Conservation (phyloP, 495 filamentous ascomycete species). For the Penicillium atrosanguineum region DNA sequence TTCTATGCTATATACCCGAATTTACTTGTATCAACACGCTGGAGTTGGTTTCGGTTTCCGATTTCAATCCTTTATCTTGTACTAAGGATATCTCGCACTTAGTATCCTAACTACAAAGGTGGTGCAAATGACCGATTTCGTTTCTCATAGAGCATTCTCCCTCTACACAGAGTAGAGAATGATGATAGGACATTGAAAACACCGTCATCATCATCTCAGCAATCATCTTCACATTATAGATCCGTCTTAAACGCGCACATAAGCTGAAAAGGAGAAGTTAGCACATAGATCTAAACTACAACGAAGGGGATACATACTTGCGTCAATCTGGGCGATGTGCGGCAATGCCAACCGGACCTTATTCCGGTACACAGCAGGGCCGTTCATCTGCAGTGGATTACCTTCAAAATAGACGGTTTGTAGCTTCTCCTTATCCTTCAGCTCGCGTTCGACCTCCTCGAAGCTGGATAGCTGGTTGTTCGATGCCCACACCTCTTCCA, state of each 20-base stretch:
- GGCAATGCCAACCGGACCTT: conserved; percentile 88
- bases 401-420: conserved; percentile 97
- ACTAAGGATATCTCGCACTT: not conserved
- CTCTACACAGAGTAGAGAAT: not conserved
- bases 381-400: conserved; percentile 79
- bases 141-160: conserved; percentile 6
- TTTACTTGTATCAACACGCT: not conserved
- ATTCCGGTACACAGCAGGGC: conserved; percentile 80
- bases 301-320: conserved; percentile 60
- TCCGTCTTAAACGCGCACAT: conserved; percentile 25
- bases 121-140: conserved; percentile 1
- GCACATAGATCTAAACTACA: not conserved
- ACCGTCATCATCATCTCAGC: not conserved
- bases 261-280: conserved; percentile 23
- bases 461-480: conserved; percentile 80
- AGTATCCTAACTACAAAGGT: not conserved
- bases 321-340: conserved; percentile 89
- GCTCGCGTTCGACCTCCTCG: conserved; percentile 75
- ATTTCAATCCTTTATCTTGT: not conserved
- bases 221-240: not conserved
- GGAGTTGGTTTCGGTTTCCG: not conserved
- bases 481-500: conserved; percentile 95
- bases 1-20: not conserved
- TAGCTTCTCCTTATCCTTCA: conserved; percentile 73
- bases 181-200: not conserved